phyloP scores from a whole-genome alignment of 2,329 filamentous ascomycete genomes.

The Xylaria hypoxylon region DNA sequence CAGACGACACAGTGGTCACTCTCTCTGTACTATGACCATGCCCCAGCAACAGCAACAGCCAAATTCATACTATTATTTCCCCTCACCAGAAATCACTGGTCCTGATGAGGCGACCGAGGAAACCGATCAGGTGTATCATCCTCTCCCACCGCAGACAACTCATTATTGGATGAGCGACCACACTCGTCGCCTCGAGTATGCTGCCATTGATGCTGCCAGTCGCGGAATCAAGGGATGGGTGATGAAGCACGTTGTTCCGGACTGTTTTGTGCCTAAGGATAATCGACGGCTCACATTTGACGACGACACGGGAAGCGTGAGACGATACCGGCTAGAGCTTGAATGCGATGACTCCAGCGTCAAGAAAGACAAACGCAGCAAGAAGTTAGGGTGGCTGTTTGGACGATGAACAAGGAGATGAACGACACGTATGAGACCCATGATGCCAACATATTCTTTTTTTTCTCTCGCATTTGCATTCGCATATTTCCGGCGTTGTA shows the following conservation, averaged over 20 bases:
- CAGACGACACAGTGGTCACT: slow-evolving; percentile 42
- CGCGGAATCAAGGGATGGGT: slow-evolving; percentile 71
- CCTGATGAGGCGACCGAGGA: slow-evolving; percentile 31
- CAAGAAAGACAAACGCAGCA: slow-evolving; percentile 39
- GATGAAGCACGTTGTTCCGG: slow-evolving; percentile 67
- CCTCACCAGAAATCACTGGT: slow-evolving; percentile 53
- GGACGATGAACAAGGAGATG: slow-evolving; percentile 38
- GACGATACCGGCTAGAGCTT: slow-evolving; percentile 70
- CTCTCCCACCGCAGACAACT: slow-evolving; percentile 67
- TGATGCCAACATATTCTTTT: slow-evolving; percentile 28
- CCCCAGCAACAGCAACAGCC: slow-evolving; percentile 49
- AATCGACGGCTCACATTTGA: slow-evolving; percentile 66
- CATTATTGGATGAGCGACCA: slow-evolving; percentile 76
- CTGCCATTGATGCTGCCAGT: slow-evolving; percentile 72
- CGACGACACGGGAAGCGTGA: slow-evolving; percentile 72
- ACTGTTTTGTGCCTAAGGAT: slow-evolving; percentile 67
- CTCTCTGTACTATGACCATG: slow-evolving; percentile 44
- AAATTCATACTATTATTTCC: slow-evolving; percentile 63
- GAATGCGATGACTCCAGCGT: slow-evolving; percentile 58
- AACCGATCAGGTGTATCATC: slow-evolving; percentile 42
- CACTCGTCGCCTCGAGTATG: slow-evolving; percentile 72
- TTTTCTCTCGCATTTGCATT: slow-evolving; percentile 43
- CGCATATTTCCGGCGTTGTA: slow-evolving; percentile 49
- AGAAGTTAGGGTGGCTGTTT: slow-evolving; percentile 50
- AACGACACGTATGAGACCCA: slow-evolving; percentile 32